Evolutionary conservation across 1,139 yeast species (phyloP).

Genomic region (Taphrina wiesneri): DNA sequence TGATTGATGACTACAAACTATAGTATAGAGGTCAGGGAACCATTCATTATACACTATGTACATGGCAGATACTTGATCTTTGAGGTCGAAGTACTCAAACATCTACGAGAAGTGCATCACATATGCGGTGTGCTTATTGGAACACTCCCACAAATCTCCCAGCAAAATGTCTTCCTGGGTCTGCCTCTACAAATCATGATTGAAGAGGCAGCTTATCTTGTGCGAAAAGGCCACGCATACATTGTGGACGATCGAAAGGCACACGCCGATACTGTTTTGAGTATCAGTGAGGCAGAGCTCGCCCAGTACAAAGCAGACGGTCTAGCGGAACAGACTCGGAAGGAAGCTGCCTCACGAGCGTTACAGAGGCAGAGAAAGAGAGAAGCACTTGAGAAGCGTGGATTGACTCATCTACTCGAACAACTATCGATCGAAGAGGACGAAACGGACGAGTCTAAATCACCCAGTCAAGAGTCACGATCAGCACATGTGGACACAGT

Average conservation of each 20-base stretch:
- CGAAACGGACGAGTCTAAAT: neutral
- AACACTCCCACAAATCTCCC: slow-evolving; percentile 82
- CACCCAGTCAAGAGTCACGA: neutral
- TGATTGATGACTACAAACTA: no score
- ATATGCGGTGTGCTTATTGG: slow-evolving; percentile 79
- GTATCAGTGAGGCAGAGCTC: neutral
- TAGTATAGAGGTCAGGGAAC: neutral
- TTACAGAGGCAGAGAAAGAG: slow-evolving; percentile 19
- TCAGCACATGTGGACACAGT: slow-evolving; percentile 11
- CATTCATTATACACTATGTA: slow-evolving; percentile 14
- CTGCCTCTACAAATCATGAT: slow-evolving; percentile 71
- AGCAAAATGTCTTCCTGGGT: slow-evolving; percentile 82
- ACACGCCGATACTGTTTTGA: slow-evolving; percentile 42
- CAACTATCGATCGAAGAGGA: neutral
- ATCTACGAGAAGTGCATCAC: slow-evolving; percentile 55
- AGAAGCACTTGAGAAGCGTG: slow-evolving; percentile 5
- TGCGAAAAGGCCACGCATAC: slow-evolving; percentile 48
- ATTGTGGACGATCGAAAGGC: slow-evolving; percentile 45
- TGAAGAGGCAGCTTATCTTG: slow-evolving; percentile 73
- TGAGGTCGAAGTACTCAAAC: slow-evolving; percentile 44
- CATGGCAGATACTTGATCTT: slow-evolving; percentile 12
- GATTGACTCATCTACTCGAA: slow-evolving; percentile 17
- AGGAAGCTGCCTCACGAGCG: neutral
- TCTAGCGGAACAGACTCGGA: neutral
- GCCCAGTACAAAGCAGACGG: neutral